Conservation (phyloP, 2,329 filamentous ascomycete genomes). For the Paecilomyces sp. region DNA sequence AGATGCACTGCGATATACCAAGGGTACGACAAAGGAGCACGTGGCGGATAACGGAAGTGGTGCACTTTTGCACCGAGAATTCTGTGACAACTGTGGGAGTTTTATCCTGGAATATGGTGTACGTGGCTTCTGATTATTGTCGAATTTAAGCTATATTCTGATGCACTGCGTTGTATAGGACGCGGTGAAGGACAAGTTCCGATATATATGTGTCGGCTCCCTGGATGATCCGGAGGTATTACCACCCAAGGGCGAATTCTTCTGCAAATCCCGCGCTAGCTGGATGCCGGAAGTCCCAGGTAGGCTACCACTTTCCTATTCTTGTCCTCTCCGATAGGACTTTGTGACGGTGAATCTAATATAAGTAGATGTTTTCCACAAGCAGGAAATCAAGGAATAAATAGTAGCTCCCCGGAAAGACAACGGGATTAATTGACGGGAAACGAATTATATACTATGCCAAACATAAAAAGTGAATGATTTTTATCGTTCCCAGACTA, state of each 20-base stretch:
- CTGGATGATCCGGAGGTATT: slow-evolving; percentile 44
- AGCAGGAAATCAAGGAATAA: slow-evolving; percentile 39
- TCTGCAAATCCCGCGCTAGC: slow-evolving; percentile 39
- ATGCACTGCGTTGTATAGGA: slow-evolving; percentile 12
- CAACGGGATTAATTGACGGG: too few relatives aligned
- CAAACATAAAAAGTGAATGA: not conserved
- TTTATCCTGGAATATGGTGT: slow-evolving; percentile 48
- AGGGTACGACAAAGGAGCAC: slow-evolving; percentile 37
- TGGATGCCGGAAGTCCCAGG: slow-evolving; percentile 48
- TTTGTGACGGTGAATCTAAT: slow-evolving; percentile 7
- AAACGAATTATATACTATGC: not conserved
- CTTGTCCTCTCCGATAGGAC: not conserved
- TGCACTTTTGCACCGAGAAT: slow-evolving; percentile 42
- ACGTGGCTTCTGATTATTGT: slow-evolving; percentile 8
- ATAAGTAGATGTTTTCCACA: slow-evolving; percentile 37
- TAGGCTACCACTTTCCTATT: slow-evolving; percentile 17
- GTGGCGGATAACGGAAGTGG: slow-evolving; percentile 46
- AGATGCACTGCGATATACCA: slow-evolving; percentile 34
- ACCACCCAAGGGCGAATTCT: slow-evolving; percentile 50
- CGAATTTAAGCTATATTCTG: not conserved
- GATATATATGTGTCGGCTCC: slow-evolving; percentile 43
- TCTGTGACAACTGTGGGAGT: slow-evolving; percentile 47
- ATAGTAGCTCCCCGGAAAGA: not conserved
- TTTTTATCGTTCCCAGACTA: too few relatives aligned
- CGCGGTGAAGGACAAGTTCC: slow-evolving; percentile 24